Evolutionary conservation across 2,329 filamentous ascomycete genomes (phyloP).

Genomic region (Xylaria sp.): DNA sequence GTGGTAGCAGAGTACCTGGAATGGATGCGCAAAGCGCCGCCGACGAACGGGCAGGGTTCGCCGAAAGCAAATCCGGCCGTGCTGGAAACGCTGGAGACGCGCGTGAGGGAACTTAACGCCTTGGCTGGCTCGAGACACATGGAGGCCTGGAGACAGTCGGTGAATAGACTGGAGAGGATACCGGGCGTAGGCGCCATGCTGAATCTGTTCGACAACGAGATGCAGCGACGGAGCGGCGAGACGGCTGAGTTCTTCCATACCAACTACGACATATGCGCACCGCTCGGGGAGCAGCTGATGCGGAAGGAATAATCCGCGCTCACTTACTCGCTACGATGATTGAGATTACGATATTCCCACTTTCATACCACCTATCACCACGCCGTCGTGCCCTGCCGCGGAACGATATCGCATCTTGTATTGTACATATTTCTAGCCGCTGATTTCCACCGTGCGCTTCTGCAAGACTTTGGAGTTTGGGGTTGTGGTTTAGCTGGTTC

Average conservation of each 20-base stretch:
- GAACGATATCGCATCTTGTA: constrained; percentile 20
- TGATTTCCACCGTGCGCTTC: constrained; percentile 5
- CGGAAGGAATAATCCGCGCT: constrained; percentile 27
- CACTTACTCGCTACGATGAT: not conserved
- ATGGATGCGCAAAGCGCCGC: constrained; percentile 39
- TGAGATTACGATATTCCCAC: constrained; percentile 16
- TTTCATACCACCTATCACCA: constrained; percentile 6
- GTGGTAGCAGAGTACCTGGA: constrained; percentile 43
- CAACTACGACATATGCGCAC: constrained; percentile 34
- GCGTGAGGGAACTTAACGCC: constrained; percentile 39
- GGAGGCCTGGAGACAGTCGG: constrained; percentile 39
- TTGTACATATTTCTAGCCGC: constrained; percentile 30
- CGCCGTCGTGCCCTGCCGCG: not conserved
- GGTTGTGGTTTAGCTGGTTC: constrained; percentile 14
- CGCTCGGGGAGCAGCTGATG: constrained; percentile 36
- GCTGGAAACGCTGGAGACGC: constrained; percentile 40
- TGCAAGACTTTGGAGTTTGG: constrained; percentile 20
- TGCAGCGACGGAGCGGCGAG: constrained; percentile 39
- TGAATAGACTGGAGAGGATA: constrained; percentile 36
- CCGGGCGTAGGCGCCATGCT: constrained; percentile 40
- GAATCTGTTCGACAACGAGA: constrained; percentile 40
- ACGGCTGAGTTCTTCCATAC: constrained; percentile 41
- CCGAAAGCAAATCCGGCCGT: constrained; percentile 34
- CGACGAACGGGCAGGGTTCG: constrained; percentile 9
- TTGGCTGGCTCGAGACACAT: constrained; percentile 37